A percentile compares a stretch with the other conserved stretches of the same genome.
These are phyloP conservation scores for Plectosphaerella plurivora DNA, from an alignment of 2,329 filamentous ascomycete species.

Conservation along the genomic window DNA sequence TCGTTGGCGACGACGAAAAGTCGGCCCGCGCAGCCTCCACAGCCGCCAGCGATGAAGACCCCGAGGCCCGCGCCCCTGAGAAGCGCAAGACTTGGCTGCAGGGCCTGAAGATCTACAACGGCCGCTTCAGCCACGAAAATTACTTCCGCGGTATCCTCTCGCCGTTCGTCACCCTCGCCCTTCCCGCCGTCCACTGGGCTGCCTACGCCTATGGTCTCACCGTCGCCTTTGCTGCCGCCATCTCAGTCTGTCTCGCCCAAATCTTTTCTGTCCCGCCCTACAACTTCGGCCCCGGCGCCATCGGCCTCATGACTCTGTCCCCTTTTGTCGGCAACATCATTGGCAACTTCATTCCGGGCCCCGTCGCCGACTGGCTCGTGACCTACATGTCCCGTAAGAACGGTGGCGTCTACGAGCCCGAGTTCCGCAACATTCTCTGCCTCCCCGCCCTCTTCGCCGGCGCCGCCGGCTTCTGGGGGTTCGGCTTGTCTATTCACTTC, in stretches of 20 bases:
- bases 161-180: neutral
- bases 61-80: neutral
- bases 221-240: neutral
- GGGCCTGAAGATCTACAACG: neutral
- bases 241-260: neutral
- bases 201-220: neutral
- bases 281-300: neutral
- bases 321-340: neutral
- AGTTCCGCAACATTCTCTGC: constrained; percentile 81
- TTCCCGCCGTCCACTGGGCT: neutral
- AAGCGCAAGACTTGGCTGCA: neutral
- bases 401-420: constrained; percentile 56
- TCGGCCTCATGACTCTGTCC: neutral
- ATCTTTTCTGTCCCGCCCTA: neutral
- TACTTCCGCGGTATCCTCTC: neutral
- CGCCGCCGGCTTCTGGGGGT: neutral
- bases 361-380: neutral
- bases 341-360: neutral
- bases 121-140: neutral
- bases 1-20: too few relatives aligned
- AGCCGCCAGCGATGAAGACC: neutral
- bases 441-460: constrained; percentile 57
- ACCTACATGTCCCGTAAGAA: neutral
- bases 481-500: neutral
- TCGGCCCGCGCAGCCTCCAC: too few relatives aligned